phyloP scores from a whole-genome alignment of 257 asterid species.

The Solanum medicagineum region DNA sequence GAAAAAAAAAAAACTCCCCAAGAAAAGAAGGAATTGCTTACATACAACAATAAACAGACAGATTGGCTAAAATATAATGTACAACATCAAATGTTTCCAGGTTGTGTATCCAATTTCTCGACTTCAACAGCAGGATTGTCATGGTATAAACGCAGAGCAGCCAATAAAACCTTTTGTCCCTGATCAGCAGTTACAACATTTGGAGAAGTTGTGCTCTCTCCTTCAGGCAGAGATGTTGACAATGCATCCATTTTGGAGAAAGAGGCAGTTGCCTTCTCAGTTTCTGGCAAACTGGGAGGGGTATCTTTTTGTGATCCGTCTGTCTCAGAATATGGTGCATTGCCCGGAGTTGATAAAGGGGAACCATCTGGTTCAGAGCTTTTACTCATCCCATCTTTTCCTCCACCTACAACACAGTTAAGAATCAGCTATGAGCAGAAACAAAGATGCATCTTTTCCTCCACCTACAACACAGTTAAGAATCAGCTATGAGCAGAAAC shows the following conservation, averaged over 20 bases:
- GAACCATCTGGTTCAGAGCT: constrained; percentile 32
- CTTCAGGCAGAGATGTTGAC: constrained; percentile 2
- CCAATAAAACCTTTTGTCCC: not conserved
- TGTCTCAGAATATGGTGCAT: constrained; percentile 26
- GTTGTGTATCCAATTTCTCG: not conserved
- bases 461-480: constrained; percentile 37
- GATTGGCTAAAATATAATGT: not conserved
- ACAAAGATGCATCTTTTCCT: constrained; percentile 10
- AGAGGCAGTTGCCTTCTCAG: constrained; percentile 9
- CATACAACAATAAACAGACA: not conserved
- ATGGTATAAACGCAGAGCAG: constrained; percentile 10
- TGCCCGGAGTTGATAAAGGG: constrained; percentile 5
- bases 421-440: not conserved
- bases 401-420: constrained; percentile 39
- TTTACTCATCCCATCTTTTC: constrained; percentile 38
- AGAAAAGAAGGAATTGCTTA: not conserved
- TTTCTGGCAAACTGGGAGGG: constrained; percentile 15
- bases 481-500: not conserved
- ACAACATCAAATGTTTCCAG: constrained; percentile 3
- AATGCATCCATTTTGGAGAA: constrained; percentile 1
- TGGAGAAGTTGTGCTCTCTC: constrained; percentile 9
- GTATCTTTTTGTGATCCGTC: constrained; percentile 14
- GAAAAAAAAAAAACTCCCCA: not conserved
- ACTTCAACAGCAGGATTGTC: constrained; percentile 2
- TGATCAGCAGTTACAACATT: constrained; percentile 15